Base-by-base conservation (phyloP, 129 eudicot species). In the Kitagawia praeruptora region DNA sequence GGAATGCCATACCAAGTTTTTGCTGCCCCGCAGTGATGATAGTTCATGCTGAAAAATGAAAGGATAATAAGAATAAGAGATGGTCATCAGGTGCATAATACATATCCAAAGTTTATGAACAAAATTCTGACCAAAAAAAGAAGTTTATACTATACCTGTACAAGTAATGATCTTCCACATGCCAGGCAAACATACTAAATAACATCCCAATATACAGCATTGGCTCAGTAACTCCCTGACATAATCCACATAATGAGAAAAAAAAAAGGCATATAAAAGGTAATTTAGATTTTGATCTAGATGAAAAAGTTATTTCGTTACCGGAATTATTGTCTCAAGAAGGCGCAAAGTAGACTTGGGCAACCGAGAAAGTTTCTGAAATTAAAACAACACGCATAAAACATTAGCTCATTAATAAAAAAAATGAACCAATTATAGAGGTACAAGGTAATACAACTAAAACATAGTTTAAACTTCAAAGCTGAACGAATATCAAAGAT, bases 1-100 rank as follows among this genome's bases (percentile, higher is more conserved):
- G 99, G 99, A 85, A 96, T 88, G 56, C 99, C 99, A 48, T 96
- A 96, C 99, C 99, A 96, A 19, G 99, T 96, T 89, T 96, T 96
- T 83, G 98, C 88, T 75, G 99, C 99, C 70, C 99, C 99, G 85
- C 99, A 96, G 78, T 96, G 99, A 80, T 96, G 99, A 87, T 90
- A 96, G 78, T 96, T 96, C 75, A 96, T 89, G 86, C 99, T 96
- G 89, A 88, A 82, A 80, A 45, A 39, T 76, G 44, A 80, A 34
- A 12, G 49, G 51, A 76, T 16, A 67, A 67, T 31, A 67, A 28
- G 75, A 42, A 78, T 28, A 44, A 79, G 70, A 42, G 18, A 74
- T 77, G 12, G 28, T 12, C 19, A 38, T 44, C 21, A 69, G 64
- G 47, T 66, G 73, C 19, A 13, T 34, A 31, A 11, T 39, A 47